Percentiles rank a stretch among this genome's conserved stretches.
Conservation (phyloP, 495 filamentous ascomycete genomes). For the Thermochaetoides thermophila region DNA sequence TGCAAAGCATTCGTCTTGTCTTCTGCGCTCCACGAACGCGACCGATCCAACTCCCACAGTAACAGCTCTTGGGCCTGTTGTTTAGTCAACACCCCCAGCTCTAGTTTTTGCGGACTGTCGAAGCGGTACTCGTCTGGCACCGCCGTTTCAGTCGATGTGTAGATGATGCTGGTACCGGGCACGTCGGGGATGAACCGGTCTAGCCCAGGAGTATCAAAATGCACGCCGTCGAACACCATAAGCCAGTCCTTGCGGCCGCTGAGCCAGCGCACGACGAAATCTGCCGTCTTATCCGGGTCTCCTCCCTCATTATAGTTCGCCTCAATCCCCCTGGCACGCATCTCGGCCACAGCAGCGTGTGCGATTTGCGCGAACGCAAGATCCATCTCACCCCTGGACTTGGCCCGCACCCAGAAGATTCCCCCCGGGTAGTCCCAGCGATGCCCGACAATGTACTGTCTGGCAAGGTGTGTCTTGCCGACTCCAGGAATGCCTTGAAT, state of each 20-base stretch:
- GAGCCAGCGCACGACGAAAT: conserved; percentile 53
- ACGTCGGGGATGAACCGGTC: conserved; percentile 56
- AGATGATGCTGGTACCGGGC: conserved; percentile 55
- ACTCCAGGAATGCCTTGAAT: conserved; percentile 62
- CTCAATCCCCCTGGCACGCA: no score
- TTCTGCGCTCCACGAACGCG: conserved; percentile 40
- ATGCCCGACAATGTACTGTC: conserved; percentile 63
- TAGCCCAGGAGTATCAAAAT: conserved; percentile 49
- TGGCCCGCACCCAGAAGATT: conserved; percentile 68
- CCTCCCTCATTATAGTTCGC: no score
- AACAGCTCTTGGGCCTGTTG: conserved; percentile 32
- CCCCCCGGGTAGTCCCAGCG: conserved; percentile 54
- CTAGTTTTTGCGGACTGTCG: conserved; percentile 60
- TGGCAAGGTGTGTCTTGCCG: conserved; percentile 70
- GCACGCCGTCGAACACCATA: conserved; percentile 60
- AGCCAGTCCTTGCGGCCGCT: conserved; percentile 58
- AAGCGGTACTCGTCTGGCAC: conserved; percentile 53
- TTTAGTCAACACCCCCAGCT: conserved; percentile 40
- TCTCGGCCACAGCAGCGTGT: conserved; percentile 36
- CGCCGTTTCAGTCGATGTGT: conserved; percentile 57
- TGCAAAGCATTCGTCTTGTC: conserved; percentile 48
- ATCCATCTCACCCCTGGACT: conserved; percentile 44
- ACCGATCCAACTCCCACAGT: conserved; percentile 39
- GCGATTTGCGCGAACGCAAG: conserved; percentile 66
- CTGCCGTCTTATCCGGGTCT: conserved; percentile 41